Evolutionary conservation across 805 yeast genomes (phyloP), one percentile per base, ranked within the genome.

Genomic region (Alloascoidea africana): DNA sequence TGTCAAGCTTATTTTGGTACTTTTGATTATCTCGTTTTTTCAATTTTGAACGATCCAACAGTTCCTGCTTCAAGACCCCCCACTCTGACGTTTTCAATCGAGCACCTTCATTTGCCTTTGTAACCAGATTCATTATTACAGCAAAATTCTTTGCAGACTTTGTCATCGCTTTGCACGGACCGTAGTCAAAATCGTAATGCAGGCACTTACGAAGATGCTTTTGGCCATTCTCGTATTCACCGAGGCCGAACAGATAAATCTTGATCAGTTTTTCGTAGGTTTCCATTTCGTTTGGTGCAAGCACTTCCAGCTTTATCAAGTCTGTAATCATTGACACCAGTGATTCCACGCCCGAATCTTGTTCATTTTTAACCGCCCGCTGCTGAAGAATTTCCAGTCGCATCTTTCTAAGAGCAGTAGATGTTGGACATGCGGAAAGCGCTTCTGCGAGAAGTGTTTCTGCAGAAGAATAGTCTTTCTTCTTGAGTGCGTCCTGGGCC

Each of bases 141-240:
- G 16, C 36, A 34, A 34, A 34, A 34, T 17, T 34, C 16, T 34
- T 17, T 8, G 18, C 6, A 5, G n/a, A 8, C 42, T 47, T 51
- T 36, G 47, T 45, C 5, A 58, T 47, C 44, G 57, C 41, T 46
- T 75, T 72, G 54, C 94, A 85, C 2, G 55, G 58, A 17, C 58
- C 58, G 44, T 66, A 68, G 43, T 84, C 96, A 54, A 84, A 81
- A 54, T 89, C 89, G 34, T 73, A 66, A 39, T 80, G 74, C 36
- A 89, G 59, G 52, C 96, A 86, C 44, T 69, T 74, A 45, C 77
- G 70, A 17, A 77, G 61, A 32, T 65, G 62, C 41, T 55, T 62
- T 47, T 69, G 56, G 0, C 80, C 67, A 17, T 63, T 63, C 13
- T 70, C 70, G 41, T 66, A 71, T 32, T 73, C 71, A 30, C 63